Evolutionary conservation across 495 filamentous ascomycete genomes (phyloP).

Genomic region (Tuber microsphaerosporum): DNA sequence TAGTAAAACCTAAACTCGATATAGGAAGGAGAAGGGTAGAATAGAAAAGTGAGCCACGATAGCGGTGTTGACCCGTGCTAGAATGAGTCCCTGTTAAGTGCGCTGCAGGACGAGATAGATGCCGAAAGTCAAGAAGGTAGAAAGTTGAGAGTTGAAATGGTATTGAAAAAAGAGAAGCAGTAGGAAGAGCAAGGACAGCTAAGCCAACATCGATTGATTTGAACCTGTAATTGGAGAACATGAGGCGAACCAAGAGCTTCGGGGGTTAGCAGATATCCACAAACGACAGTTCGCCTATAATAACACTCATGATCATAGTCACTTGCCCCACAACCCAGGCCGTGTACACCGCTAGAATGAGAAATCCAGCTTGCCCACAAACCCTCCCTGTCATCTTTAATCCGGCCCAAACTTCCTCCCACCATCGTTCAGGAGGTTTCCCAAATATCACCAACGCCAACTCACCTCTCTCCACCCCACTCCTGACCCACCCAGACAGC

Average conservation of each 20-base stretch:
- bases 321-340: slow-evolving; percentile 72
- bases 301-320: slow-evolving; percentile 58
- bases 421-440: slow-evolving; percentile 64
- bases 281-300: slow-evolving; percentile 16
- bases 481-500: slow-evolving; percentile 53
- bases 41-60: slow-evolving; percentile 60
- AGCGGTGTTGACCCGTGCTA: slow-evolving; percentile 60
- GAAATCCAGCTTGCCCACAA: slow-evolving; percentile 63
- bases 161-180: slow-evolving; percentile 60
- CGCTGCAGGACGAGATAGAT: slow-evolving; percentile 54
- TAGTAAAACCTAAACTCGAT: slow-evolving; percentile 57
- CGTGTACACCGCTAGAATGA: slow-evolving; percentile 61
- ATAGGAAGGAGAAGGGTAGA: slow-evolving; percentile 54
- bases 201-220: slow-evolving; percentile 57
- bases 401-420: slow-evolving; percentile 66
- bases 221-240: slow-evolving; percentile 57
- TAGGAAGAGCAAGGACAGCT: slow-evolving; percentile 55
- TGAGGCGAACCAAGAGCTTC: slow-evolving; percentile 59
- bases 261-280: background rate
- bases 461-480: slow-evolving; percentile 60
- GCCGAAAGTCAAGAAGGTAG: slow-evolving; percentile 55
- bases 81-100: slow-evolving; percentile 41
- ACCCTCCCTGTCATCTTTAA: slow-evolving; percentile 58
- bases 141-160: slow-evolving; percentile 65
- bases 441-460: slow-evolving; percentile 65